These are phyloP conservation scores for Exophiala sideris DNA, from an alignment of 2,329 filamentous ascomycete species.

Conservation along the genomic window DNA sequence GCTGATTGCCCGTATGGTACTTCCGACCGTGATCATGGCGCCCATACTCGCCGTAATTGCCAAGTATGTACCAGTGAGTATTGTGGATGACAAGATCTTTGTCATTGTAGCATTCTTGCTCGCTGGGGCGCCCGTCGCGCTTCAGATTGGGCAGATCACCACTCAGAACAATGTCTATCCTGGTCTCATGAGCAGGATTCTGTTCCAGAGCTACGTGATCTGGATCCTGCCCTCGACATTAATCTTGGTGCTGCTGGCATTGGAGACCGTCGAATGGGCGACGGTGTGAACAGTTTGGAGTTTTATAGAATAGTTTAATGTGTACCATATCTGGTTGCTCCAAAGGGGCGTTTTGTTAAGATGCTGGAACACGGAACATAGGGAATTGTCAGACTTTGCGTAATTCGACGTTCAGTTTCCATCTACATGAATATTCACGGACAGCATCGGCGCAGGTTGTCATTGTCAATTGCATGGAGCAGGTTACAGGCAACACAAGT, in stretches of 20 bases:
- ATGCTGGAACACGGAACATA: no score
- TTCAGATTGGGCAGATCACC: slow-evolving; percentile 96
- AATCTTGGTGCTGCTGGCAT: slow-evolving; percentile 80
- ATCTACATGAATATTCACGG: no score
- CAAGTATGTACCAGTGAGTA: slow-evolving; percentile 88
- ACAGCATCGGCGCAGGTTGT: no score
- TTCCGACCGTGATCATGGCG: slow-evolving; percentile 89
- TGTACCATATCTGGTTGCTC: background rate
- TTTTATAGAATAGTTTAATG: background rate
- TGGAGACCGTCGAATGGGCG: slow-evolving; percentile 92
- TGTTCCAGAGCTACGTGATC: slow-evolving; percentile 96
- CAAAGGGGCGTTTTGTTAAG: background rate
- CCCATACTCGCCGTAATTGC: slow-evolving; percentile 81
- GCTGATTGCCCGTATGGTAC: slow-evolving; percentile 82
- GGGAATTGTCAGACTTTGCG: no score
- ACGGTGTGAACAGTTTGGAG: slow-evolving; percentile 12
- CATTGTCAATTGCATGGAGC: no score
- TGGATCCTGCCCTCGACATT: slow-evolving; percentile 96
- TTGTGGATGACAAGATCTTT: slow-evolving; percentile 96
- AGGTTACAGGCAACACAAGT: no score
- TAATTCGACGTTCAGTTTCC: no score
- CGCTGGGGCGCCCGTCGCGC: slow-evolving; percentile 84
- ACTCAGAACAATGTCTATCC: slow-evolving; percentile 97
- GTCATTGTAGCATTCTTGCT: slow-evolving; percentile 96
- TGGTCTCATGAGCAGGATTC: slow-evolving; percentile 83